Base-by-base conservation (phyloP, 495 filamentous ascomycete species). In the Aspergillus conjunctus region DNA sequence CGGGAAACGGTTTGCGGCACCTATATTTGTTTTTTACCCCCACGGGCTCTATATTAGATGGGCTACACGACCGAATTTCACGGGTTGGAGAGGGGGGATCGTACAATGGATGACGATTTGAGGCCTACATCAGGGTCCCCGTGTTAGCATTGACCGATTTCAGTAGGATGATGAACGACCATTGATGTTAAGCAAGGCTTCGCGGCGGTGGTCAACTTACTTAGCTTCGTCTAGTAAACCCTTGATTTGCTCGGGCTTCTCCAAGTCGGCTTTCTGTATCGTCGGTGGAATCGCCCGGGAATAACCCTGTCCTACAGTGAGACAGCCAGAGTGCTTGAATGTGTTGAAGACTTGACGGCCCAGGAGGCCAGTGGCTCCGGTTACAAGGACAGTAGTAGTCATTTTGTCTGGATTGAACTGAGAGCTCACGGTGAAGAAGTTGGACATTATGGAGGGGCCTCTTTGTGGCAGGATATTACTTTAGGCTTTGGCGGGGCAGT, bases 1-100 rank as follows among this genome's bases (percentile, higher is more conserved):
- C 2, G 93, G 93, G 65, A 86, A 94, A 61, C 91, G 87, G 62
- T 97, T 92, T n/a, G 93, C 93, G 32, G 93, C 93, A 73, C 91
- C 88, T 93, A 63, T 39, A 33, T 30, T 31, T 22, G 26, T 44
- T 43, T 30, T 26, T 2, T 2, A 26, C 26, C 2, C 26, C 26
- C 2, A 26, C 26, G 26, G 26, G 26, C 26, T 26, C 26, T 26
- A 5, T 26, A 5, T 26, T 26, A 26, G 26, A 26, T 26, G 26
- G 26, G 26, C 5, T 26, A 26, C 5, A 26, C 26, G 26, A 26
- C 2, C 5, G 26, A 5, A 2, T 34, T 55, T 18, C 12, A 32
- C 10, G 46, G 26, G 53, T 50, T 43, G 6, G 33, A 14, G 39
- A 14, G 17, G 48, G 31, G 10, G 54, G 14, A 22, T 69, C 86